Percentiles rank a stretch among this genome's conserved stretches.
Conservation (phyloP, 371 early-diverging fungal genomes). For the Synchytrium microbalum region DNA sequence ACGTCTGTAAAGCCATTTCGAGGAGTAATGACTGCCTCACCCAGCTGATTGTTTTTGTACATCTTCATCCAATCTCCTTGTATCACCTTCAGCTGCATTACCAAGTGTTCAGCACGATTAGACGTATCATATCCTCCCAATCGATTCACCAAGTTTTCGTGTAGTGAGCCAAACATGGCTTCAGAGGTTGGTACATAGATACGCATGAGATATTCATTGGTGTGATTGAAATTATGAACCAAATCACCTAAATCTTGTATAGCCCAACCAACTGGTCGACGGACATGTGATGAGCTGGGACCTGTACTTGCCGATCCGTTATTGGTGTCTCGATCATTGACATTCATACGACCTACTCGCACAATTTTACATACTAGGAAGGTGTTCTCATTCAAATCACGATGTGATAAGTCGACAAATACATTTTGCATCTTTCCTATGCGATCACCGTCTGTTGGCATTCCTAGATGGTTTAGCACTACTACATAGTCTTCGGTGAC, state of each 20-base stretch:
- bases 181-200: slow-evolving; percentile 51
- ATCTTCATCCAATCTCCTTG: slow-evolving; percentile 9
- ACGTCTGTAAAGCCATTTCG: slow-evolving; percentile 55
- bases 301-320: neutral
- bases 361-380: slow-evolving; percentile 59
- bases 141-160: slow-evolving; percentile 54
- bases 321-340: slow-evolving; percentile 25
- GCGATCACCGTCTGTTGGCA: slow-evolving; percentile 51
- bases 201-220: slow-evolving; percentile 36
- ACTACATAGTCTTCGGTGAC: slow-evolving; percentile 59
- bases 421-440: slow-evolving; percentile 38
- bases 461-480: slow-evolving; percentile 45
- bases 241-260: slow-evolving; percentile 45
- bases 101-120: slow-evolving; percentile 46
- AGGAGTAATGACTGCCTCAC: neutral
- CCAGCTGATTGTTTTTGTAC: neutral
- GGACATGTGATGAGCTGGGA: no score
- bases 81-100: slow-evolving; percentile 40
- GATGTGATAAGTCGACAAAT: slow-evolving; percentile 48
- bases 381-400: slow-evolving; percentile 42
- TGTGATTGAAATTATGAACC: slow-evolving; percentile 23
- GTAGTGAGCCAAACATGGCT: slow-evolving; percentile 42
- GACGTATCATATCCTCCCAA: slow-evolving; percentile 40
- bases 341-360: slow-evolving; percentile 54
- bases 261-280: slow-evolving; percentile 63